Evolutionary conservation across 148 eudicot genomes (phyloP).

Genomic region (Fagopyrum esculentum): DNA sequence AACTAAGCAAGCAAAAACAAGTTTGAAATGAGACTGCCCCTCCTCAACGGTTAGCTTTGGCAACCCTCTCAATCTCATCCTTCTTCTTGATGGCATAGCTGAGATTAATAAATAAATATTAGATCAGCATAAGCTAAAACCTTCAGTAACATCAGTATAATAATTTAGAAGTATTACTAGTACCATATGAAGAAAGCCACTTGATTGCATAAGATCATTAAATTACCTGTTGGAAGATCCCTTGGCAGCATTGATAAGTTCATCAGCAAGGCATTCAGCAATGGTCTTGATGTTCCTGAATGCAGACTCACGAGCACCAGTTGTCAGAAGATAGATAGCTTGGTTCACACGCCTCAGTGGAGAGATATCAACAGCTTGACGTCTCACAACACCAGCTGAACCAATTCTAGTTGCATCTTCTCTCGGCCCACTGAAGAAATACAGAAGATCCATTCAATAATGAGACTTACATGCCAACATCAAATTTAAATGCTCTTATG

Average conservation of each 20-base stretch:
- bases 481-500: background rate
- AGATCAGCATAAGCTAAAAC: background rate
- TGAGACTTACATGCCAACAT: too few relatives aligned
- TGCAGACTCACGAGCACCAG: constrained; percentile 10
- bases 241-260: constrained; percentile 12
- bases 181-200: too few relatives aligned
- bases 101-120: background rate
- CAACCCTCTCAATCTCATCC: constrained; percentile 15
- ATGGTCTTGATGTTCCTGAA: constrained; percentile 15
- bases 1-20: background rate
- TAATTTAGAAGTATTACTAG: too few relatives aligned
- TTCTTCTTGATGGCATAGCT: constrained; percentile 14
- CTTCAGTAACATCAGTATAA: too few relatives aligned
- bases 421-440: background rate
- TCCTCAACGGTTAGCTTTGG: constrained; percentile 11
- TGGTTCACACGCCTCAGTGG: constrained; percentile 13
- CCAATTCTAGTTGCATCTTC: constrained; percentile 15
- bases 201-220: too few relatives aligned
- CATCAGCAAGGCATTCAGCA: constrained; percentile 14
- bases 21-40: background rate
- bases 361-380: constrained; percentile 14
- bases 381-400: constrained; percentile 14
- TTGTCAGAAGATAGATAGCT: constrained; percentile 13
- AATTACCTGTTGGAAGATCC: constrained; percentile 15
- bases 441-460: background rate